Base-by-base conservation (phyloP, 2,329 filamentous ascomycete species). In the Leptographium flavum region DNA sequence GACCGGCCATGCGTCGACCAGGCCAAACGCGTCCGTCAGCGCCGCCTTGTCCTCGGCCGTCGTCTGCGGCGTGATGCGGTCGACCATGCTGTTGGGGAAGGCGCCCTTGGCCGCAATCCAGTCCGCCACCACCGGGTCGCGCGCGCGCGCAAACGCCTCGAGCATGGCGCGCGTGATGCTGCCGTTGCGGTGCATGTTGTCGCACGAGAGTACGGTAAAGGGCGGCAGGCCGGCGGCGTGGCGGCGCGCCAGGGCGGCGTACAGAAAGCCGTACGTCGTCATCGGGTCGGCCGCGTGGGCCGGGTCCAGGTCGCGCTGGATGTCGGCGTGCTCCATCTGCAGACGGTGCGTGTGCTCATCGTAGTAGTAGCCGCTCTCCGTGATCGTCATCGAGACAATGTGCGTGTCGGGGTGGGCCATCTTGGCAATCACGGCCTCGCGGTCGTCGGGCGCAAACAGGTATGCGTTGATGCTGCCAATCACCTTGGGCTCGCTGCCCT, bases 161-260 rank as follows among this genome's bases (percentile, higher is more conserved):
- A 73, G 66, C 70, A 73, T 73, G 56, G 62, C 53, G 31, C 68
- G 67, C 6, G 68, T 69, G 57, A 73, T 73, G 55, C 65, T 59
- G 45, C 70, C 70, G 56, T 73, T 73, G 62, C 70, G 70, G 60
- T 72, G 69, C 69, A 73, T 73, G 60, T 73, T 73, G 56, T 73
- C 70, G 55, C 70, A 73, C 4, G 70, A 73, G 54, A 73, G 53
- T 27, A 73, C 69, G 50, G 70, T 73, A 57, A 73, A 73, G 38
- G 70, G 70, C 55, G 64, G 66, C 40, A 70, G 63, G 3, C 69
- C 69, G 39, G 62, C 57, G 45, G 58, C 53, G 53, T 65, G 60
- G 42, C 70, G 70, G 43, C 63, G 59, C 15, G 60, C 66, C 46
- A 73, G 59, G 11, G 69, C 70, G 22, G 67, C 68, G 52, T 69